Percentiles rank a stretch among this genome's conserved stretches.
phyloP scores from a whole-genome alignment of 2,329 filamentous ascomycete species.

The Neopestalotiopsis sp. region DNA sequence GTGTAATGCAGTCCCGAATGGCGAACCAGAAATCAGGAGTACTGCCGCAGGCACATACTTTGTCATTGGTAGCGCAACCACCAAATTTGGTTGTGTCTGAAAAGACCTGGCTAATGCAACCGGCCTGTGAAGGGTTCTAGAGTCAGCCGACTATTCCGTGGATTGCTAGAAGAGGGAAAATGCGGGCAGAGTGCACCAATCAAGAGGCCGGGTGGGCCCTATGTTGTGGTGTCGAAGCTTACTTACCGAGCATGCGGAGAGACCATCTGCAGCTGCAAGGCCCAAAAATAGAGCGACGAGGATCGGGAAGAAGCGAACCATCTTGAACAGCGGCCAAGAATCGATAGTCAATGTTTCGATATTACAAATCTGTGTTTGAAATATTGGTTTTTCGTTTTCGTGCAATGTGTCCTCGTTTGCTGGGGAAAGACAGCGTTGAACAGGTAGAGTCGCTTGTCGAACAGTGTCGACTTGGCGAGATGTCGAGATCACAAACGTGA shows the following conservation, averaged over 20 bases:
- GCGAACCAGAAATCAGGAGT: slow-evolving; percentile 17
- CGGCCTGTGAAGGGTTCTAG: slow-evolving; percentile 16
- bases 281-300: slow-evolving; percentile 17
- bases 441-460: neutral
- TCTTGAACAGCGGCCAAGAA: neutral
- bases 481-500: too few species aligned
- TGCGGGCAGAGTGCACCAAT: slow-evolving; percentile 3
- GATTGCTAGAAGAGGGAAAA: slow-evolving; percentile 7
- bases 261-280: slow-evolving; percentile 14
- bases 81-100: slow-evolving; percentile 16
- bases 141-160: slow-evolving; percentile 8
- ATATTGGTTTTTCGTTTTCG: neutral
- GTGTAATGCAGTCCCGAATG: slow-evolving; percentile 22
- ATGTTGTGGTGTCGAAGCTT: slow-evolving; percentile 3
- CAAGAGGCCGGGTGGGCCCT: neutral
- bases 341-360: slow-evolving; percentile 3
- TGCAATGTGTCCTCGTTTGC: neutral
- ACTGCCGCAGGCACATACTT: slow-evolving; percentile 18
- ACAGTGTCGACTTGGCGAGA: neutral
- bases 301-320: slow-evolving; percentile 9
- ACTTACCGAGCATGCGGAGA: slow-evolving; percentile 15
- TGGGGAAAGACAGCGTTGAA: neutral
- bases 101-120: slow-evolving; percentile 19
- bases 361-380: neutral
- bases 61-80: slow-evolving; percentile 17